Conservation (phyloP, 2,329 filamentous ascomycete genomes). For the Berkeleyomyces rouxiae region DNA sequence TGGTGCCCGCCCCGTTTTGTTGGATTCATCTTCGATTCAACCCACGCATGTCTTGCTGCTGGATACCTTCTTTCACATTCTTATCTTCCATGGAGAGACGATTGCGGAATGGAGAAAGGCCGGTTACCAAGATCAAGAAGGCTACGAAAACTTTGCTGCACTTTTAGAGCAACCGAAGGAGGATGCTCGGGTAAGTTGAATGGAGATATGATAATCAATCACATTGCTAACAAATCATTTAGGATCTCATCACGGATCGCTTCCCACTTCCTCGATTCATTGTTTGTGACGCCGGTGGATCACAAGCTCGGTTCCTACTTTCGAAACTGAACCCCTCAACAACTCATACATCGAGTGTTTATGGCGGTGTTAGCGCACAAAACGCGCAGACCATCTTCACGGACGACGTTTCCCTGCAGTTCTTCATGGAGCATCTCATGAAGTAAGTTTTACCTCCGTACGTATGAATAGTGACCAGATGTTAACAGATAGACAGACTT, state of each 20-base stretch:
- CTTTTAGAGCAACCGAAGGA: constrained; percentile 89
- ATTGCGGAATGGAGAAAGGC: constrained; percentile 97
- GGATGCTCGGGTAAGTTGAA: constrained; percentile 63
- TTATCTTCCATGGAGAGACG: constrained; percentile 97
- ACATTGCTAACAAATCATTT: constrained; percentile 18
- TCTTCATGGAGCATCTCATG: constrained; percentile 99
- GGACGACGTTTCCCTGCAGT: constrained; percentile 92
- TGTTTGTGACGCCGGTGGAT: constrained; percentile 94
- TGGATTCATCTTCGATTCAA: constrained; percentile 93
- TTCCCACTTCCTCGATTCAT: constrained; percentile 98
- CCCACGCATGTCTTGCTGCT: constrained; percentile 83
- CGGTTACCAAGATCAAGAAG: constrained; percentile 93
- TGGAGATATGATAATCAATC: not conserved
- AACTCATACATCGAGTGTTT: constrained; percentile 83
- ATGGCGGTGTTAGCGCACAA: constrained; percentile 70
- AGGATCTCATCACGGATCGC: constrained; percentile 92
- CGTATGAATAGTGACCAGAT: constrained; percentile 24
- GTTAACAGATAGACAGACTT: constrained; percentile 38
- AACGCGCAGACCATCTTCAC: constrained; percentile 98
- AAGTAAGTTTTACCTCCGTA: constrained; percentile 46
- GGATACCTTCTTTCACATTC: constrained; percentile 98
- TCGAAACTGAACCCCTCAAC: constrained; percentile 96
- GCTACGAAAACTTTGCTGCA: constrained; percentile 86
- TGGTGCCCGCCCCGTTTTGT: constrained; percentile 76
- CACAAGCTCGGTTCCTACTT: constrained; percentile 88